Evolutionary conservation across 495 filamentous ascomycete genomes (phyloP), one percentile per base, ranked within the genome.

Genomic region (Aspergillus sparsus): DNA sequence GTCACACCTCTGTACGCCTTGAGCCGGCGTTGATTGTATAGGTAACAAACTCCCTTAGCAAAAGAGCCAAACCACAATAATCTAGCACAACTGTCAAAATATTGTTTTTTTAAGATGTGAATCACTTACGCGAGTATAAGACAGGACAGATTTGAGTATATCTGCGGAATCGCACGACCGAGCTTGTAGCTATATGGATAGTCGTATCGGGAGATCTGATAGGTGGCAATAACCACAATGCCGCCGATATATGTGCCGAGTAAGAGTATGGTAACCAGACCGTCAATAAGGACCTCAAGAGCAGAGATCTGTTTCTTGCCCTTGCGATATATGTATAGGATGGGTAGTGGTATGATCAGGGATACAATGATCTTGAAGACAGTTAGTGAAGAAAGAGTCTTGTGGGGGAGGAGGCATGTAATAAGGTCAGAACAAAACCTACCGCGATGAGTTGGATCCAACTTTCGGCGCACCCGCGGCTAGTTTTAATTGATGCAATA

Each of bases 171-270:
- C 15, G 15, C 44, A 16, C 44, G 44, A 21, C 13, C 44, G 15
- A 47, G 1, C 16, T 10, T 21, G 9, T 47, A 47, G 5, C 3
- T 21, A n/a, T 47, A 47, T 47, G 44, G 5, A 21, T 47, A 21
- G 15, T 8, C 12, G 15, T 18, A 47, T n/a, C 15, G 4, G 3
- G 13, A 15, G 44, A 47, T 21, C 1, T 18, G 13, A 5, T n/a
- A n/a, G 16, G 44, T 21, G 15, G 44, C 44, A 16, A 47, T n/a
- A 6, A 47, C 15, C 15, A 18, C 44, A 9, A 47, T 47, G n/a
- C 44, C 44, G 7, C 44, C 44, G 44, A 47, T 47, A 21, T 47
- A 47, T 47, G 44, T 47, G 9, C 44, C 44, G 44, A 47, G 5
- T 47, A 47, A 6, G 13, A 47, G 27, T 2, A 16, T 5, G 16